A percentile compares a stretch with the other conserved stretches of the same genome.
Evolutionary conservation across 2,329 filamentous ascomycete species (phyloP).

Genomic region (Penicillium sp.): DNA sequence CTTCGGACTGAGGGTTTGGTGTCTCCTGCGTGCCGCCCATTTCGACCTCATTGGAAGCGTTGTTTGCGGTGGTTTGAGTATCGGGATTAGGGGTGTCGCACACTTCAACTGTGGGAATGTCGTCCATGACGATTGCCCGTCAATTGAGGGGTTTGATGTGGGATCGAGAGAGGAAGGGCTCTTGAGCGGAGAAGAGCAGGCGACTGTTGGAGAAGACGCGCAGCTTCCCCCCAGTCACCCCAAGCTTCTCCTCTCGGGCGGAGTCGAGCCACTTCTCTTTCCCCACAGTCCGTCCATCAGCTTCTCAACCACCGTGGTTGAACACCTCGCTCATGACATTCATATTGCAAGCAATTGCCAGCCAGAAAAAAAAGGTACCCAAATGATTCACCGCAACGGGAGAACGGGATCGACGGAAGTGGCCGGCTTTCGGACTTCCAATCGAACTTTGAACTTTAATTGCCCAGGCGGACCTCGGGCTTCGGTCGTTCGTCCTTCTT

Average conservation of each 20-base stretch:
- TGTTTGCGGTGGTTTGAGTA: constrained; percentile 18
- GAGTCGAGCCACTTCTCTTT: neutral
- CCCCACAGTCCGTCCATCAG: neutral
- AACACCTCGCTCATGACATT: neutral
- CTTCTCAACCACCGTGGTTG: neutral
- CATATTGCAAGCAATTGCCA: neutral
- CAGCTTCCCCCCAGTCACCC: neutral
- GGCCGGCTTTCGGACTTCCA: neutral
- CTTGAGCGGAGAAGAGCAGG: neutral
- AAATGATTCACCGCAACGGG: neutral
- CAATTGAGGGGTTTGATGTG: neutral
- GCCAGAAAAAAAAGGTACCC: neutral
- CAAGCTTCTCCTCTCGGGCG: neutral
- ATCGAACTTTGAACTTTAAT: neutral
- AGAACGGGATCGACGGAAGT: neutral
- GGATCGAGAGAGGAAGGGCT: neutral
- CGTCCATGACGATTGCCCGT: neutral
- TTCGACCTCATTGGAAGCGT: constrained; percentile 30
- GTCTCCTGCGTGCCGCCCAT: constrained; percentile 30
- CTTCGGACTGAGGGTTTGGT: constrained; percentile 19
- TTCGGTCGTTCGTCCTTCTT: neutral
- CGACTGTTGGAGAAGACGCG: neutral
- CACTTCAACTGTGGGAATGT: constrained; percentile 7
- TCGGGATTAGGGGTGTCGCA: constrained; percentile 4
- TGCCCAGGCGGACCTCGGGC: neutral